phyloP scores from a whole-genome alignment of 257 asterid genomes.

The Sherardia arvensis region DNA sequence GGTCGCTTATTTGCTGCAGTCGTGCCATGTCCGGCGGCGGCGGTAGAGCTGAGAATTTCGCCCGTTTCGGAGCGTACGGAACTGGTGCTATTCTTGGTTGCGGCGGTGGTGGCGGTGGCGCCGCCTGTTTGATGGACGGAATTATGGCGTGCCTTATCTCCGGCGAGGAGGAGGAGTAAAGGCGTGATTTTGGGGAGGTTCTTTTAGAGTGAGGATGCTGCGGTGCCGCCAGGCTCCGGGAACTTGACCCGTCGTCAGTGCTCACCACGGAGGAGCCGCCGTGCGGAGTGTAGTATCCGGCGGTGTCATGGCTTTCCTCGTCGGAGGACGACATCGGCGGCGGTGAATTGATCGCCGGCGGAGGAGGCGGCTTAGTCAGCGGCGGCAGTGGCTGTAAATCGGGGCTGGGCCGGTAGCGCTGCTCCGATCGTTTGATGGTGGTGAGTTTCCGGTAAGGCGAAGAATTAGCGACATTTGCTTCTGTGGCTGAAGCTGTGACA shows the following conservation, averaged over 20 bases:
- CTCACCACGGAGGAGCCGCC: slow-evolving; percentile 65
- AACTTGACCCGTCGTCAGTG: slow-evolving; percentile 46
- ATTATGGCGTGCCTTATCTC: slow-evolving; percentile 49
- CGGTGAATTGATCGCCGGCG: slow-evolving; percentile 53
- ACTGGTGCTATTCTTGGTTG: slow-evolving; percentile 27
- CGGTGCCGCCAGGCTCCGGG: slow-evolving; percentile 26
- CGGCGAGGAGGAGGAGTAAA: slow-evolving; percentile 51
- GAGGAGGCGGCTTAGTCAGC: slow-evolving; percentile 64
- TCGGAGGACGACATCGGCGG: slow-evolving; percentile 94
- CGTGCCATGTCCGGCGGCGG: slow-evolving; percentile 74
- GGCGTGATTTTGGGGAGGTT: slow-evolving; percentile 76
- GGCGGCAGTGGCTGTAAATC: slow-evolving; percentile 98
- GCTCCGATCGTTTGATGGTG: slow-evolving; percentile 53
- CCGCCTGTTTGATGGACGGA: slow-evolving; percentile 63
- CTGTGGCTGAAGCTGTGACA: slow-evolving; percentile 20
- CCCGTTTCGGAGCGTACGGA: slow-evolving; percentile 46
- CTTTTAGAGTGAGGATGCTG: slow-evolving; percentile 58
- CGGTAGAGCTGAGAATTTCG: slow-evolving; percentile 69
- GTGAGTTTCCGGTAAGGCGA: slow-evolving; percentile 73
- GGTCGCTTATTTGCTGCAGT: slow-evolving; percentile 49
- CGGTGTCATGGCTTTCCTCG: slow-evolving; percentile 68
- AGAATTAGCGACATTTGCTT: slow-evolving; percentile 27
- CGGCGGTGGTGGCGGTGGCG: slow-evolving; percentile 31
- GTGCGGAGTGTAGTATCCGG: slow-evolving; percentile 74
- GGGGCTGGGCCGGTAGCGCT: slow-evolving; percentile 89